phyloP scores from a whole-genome alignment of 352 stramenopile species.

The Phytophthora macrochlamydospora region DNA sequence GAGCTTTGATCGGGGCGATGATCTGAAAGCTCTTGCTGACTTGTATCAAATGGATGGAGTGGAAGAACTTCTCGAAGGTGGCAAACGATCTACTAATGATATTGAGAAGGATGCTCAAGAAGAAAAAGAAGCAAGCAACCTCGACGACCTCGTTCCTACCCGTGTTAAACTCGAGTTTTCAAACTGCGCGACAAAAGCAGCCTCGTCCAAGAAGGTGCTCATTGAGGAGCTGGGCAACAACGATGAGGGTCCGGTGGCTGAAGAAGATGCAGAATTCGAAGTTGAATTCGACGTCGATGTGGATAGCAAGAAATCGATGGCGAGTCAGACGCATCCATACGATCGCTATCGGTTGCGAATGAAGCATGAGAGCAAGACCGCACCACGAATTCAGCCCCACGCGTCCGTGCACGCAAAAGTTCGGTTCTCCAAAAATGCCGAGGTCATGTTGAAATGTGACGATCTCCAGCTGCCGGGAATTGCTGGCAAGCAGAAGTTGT shows the following conservation, averaged over 20 bases:
- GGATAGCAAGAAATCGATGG: constrained; percentile 52
- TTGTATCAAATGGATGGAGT: constrained; percentile 84
- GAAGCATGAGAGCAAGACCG: background rate
- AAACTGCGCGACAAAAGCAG: constrained; percentile 20
- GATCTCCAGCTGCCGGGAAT: too few relatives aligned
- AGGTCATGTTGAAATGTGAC: too few relatives aligned
- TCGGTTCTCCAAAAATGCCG: too few relatives aligned
- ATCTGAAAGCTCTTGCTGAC: constrained; percentile 71
- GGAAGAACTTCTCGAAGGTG: constrained; percentile 70
- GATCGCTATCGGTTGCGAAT: constrained; percentile 56
- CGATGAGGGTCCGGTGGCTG: constrained; percentile 17
- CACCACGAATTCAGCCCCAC: constrained; percentile 34
- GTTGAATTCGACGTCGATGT: constrained; percentile 54
- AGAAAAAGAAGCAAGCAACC: constrained; percentile 10
- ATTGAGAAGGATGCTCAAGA: constrained; percentile 14
- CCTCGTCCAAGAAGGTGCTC: constrained; percentile 42
- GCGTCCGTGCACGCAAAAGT: constrained; percentile 20
- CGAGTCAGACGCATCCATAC: constrained; percentile 62
- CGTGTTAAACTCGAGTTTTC: constrained; percentile 53
- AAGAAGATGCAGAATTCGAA: constrained; percentile 21
- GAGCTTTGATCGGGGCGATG: constrained; percentile 53
- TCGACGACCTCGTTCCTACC: constrained; percentile 20
- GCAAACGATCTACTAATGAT: background rate
- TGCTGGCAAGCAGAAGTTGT: too few relatives aligned
- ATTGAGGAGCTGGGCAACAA: constrained; percentile 67